Evolutionary conservation across 2,329 filamentous ascomycete genomes (phyloP).

Genomic region (Talaromyces sp.): DNA sequence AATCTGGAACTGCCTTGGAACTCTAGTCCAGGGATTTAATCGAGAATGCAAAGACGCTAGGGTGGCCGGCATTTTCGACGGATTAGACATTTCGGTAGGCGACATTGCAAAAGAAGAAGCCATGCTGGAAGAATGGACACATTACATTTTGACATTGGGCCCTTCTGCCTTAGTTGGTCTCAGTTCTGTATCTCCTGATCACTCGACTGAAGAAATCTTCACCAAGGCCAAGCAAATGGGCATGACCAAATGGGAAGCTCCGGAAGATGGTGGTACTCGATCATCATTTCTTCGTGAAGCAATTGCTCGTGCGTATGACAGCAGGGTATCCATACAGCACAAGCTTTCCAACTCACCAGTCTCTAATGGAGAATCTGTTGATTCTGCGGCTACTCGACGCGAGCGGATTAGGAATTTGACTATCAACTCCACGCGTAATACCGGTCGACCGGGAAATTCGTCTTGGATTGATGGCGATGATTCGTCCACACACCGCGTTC

Average conservation of each 20-base stretch:
- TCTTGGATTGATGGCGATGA: conserved; percentile 14
- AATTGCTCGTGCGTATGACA: conserved; percentile 59
- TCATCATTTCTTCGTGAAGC: conserved; percentile 61
- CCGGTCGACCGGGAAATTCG: not conserved
- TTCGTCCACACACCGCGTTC: conserved; percentile 1
- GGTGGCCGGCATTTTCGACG: conserved; percentile 57
- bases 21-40: conserved; percentile 56
- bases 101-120: conserved; percentile 48
- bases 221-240: conserved; percentile 53
- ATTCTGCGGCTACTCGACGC: not conserved
- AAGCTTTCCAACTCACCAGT: not conserved
- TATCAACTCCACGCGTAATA: not conserved
- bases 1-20: conserved; percentile 61
- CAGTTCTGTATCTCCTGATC: conserved; percentile 41
- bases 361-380: conserved; percentile 19
- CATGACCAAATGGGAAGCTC: conserved; percentile 58
- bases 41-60: conserved; percentile 56
- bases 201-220: conserved; percentile 49
- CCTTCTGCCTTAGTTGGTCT: conserved; percentile 57
- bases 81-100: conserved; percentile 48
- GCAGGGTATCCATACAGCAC: conserved; percentile 26
- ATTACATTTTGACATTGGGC: conserved; percentile 60
- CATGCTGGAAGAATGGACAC: conserved; percentile 63
- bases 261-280: conserved; percentile 48
- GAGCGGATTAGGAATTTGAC: not conserved